Evolutionary conservation across 2,329 filamentous ascomycete genomes (phyloP).

Genomic region (Dactylellina cionopaga): DNA sequence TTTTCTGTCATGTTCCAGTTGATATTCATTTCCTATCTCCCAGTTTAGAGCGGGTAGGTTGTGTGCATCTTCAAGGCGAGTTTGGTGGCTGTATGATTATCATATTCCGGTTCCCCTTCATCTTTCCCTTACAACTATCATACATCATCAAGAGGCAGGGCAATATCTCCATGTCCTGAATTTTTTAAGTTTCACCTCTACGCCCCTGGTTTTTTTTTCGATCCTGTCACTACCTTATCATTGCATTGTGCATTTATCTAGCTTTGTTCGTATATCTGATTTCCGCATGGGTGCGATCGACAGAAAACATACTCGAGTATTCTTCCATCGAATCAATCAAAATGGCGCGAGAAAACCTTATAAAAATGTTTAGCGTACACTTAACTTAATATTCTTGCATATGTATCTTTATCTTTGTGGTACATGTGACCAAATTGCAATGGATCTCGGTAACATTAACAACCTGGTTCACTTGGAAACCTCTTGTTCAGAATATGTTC

Average conservation of each 20-base stretch:
- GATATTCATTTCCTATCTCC: slow-evolving; percentile 53
- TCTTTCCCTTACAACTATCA: slow-evolving; percentile 1
- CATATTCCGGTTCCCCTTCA: slow-evolving; percentile 17
- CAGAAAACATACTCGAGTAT: slow-evolving; percentile 43
- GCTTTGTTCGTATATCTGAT: slow-evolving; percentile 50
- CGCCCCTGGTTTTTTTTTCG: slow-evolving; percentile 28
- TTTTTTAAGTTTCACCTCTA: slow-evolving; percentile 56
- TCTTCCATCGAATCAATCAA: slow-evolving; percentile 39
- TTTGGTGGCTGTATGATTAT: slow-evolving; percentile 53
- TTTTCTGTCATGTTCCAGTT: slow-evolving; percentile 43
- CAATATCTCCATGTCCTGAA: slow-evolving; percentile 16
- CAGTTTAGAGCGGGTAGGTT: slow-evolving; percentile 53
- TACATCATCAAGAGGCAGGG: slow-evolving; percentile 22
- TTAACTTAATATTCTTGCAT: no score
- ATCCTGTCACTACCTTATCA: slow-evolving; percentile 48
- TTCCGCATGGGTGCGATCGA: slow-evolving; percentile 51
- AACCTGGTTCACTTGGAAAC: no score
- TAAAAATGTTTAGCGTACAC: no score
- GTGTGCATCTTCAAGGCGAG: slow-evolving; percentile 53
- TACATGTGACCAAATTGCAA: no score
- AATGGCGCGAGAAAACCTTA: slow-evolving; percentile 42
- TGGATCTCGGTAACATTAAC: no score
- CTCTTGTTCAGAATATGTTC: no score
- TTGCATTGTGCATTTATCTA: slow-evolving; percentile 40
- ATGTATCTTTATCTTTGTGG: no score